Base-by-base conservation (phyloP, 1,284 basidiomycete genomes). In the Ganoderma lingzhi region DNA sequence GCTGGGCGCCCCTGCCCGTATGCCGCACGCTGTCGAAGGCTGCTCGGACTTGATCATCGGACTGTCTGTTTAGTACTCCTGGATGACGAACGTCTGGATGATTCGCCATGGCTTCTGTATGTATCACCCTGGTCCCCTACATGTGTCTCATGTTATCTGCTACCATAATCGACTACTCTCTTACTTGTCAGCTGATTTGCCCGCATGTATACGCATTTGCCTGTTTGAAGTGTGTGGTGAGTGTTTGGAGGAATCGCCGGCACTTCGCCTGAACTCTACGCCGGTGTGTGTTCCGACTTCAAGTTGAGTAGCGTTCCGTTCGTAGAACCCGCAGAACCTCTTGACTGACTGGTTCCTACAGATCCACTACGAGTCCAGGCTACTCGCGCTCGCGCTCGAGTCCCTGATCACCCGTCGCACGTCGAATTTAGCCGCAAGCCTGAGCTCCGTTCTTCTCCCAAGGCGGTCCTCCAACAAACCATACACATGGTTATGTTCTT, bases 71-170 rank as follows among this genome's bases (percentile, higher is more conserved):
- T 32, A 17, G 28, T 51, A 61, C 59, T 42, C 48, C 32, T 48
- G 30, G n/a, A 48, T 37, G 9, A 66, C 45, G 48, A 35, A 32
- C 39, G 10, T 41, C 45, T 28, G n/a, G 48, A 35, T 53, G 62
- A 56, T 55, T 15, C 37, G n/a, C 14, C 35, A 41, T 3, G 39
- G 58, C 56, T 51, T 35, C n/a, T 62, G 51, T 61, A 61, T 66
- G 48, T 66, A 55, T 62, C 37, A 30, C 28, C n/a, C 5, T 23
- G 23, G 23, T 10, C 32, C 17, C 17, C 23, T 10, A 48, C 45
- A n/a, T 48, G 12, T 66, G 51, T 66, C 30, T 55, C 61, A 19
- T 53, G 55, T 32, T 66, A 55, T 30, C 28, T 62, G 45, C 59
- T 53, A 42, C 42, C 60, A 32, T 62, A 55, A 35, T 62, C 39